These are phyloP conservation scores for Dothideomycetidae sp. DNA, from an alignment of 2,329 filamentous ascomycete species.

Conservation along the genomic window DNA sequence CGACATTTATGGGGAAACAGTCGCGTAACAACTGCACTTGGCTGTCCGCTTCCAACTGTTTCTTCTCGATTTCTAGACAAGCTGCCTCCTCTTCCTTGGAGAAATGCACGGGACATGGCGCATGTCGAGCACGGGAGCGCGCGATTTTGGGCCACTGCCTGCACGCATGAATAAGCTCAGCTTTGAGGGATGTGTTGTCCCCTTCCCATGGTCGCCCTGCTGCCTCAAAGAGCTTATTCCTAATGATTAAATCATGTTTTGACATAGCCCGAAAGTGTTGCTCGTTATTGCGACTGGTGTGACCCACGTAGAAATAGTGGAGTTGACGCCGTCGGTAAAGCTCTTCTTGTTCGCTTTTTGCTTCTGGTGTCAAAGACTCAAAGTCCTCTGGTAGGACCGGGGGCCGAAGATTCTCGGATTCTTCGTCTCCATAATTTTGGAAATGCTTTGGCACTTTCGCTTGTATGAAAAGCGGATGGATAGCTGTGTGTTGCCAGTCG, in stretches of 20 bases:
- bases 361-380: constrained; percentile 13
- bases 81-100: constrained; percentile 12
- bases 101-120: constrained; percentile 13
- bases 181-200: constrained; percentile 16
- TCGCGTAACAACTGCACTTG: constrained; percentile 16
- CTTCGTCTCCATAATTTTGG: constrained; percentile 26
- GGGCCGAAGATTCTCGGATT: constrained; percentile 13
- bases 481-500: constrained; percentile 21
- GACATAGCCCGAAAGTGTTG: constrained; percentile 15
- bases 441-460: constrained; percentile 26
- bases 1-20: constrained; percentile 12
- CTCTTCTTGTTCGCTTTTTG: constrained; percentile 11
- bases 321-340: constrained; percentile 15
- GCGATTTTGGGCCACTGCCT: constrained; percentile 10
- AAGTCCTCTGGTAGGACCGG: constrained; percentile 13
- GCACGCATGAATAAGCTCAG: constrained; percentile 13
- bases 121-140: background rate
- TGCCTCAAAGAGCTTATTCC: constrained; percentile 9
- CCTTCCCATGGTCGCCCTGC: constrained; percentile 13
- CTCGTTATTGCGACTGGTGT: constrained; percentile 11
- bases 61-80: constrained; percentile 14
- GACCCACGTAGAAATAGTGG: constrained; percentile 17
- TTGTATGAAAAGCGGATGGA: constrained; percentile 13
- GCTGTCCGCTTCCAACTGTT: constrained; percentile 16
- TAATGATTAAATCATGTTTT: constrained; percentile 9